phyloP scores from a whole-genome alignment of 2,329 filamentous ascomycete genomes.

The Venturia pyrina region DNA sequence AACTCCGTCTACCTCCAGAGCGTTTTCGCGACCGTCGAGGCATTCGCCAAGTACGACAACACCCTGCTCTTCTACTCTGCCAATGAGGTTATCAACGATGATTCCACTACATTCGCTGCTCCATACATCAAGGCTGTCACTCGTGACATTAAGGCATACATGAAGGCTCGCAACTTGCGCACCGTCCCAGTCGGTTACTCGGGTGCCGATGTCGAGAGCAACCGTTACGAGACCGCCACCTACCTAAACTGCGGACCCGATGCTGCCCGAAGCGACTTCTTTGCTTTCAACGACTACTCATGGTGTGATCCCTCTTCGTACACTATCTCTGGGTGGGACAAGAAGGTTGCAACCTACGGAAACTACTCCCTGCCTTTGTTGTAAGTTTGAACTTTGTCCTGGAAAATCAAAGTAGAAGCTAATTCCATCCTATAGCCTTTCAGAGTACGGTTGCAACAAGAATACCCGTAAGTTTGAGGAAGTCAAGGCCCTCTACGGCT shows the following conservation, averaged over 20 bases:
- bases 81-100: conserved; percentile 67
- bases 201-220: conserved; percentile 74
- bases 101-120: conserved; percentile 49
- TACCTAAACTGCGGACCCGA: conserved; percentile 93
- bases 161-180: conserved; percentile 59
- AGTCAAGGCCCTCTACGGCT: conserved; percentile 66
- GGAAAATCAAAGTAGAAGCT: neutral
- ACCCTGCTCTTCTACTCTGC: conserved; percentile 76
- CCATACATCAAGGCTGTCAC: conserved; percentile 65
- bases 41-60: conserved; percentile 74
- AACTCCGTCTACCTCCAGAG: conserved; percentile 61
- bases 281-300: conserved; percentile 83
- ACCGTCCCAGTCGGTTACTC: conserved; percentile 70
- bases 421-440: conserved; percentile 44
- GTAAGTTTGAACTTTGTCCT: conserved; percentile 20
- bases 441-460: conserved; percentile 84
- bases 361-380: conserved; percentile 85
- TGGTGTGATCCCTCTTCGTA: conserved; percentile 69
- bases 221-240: conserved; percentile 74
- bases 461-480: conserved; percentile 77
- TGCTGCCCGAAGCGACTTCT: conserved; percentile 78
- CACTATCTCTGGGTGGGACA: conserved; percentile 65
- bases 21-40: conserved; percentile 81
- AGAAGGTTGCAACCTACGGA: conserved; percentile 80
- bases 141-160: conserved; percentile 72